phyloP scores from a whole-genome alignment of 169 alveolate genomes.

The Miamiensis avidus region DNA sequence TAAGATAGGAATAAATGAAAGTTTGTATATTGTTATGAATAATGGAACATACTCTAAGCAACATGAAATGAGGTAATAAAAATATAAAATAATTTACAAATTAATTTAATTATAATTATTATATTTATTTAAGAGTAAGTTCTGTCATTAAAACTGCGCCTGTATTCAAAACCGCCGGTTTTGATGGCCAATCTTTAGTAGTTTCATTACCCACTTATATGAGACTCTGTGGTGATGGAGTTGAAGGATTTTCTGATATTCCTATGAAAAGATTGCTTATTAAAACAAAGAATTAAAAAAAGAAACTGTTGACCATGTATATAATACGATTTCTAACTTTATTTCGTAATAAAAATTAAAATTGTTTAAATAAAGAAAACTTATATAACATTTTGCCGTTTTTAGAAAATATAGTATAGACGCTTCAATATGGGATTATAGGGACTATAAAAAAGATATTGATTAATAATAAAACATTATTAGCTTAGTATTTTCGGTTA shows the following conservation, averaged over 20 bases:
- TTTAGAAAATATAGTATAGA: not conserved
- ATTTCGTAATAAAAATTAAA: not conserved
- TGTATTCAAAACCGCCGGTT: constrained; percentile 49
- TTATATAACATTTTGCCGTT: not conserved
- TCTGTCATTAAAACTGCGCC: constrained; percentile 41
- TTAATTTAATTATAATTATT: too few species aligned
- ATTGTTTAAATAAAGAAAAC: not conserved
- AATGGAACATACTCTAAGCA: constrained; percentile 24
- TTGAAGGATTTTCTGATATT: constrained; percentile 2
- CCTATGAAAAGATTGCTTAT: constrained; percentile 44
- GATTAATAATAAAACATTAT: constrained; percentile 51
- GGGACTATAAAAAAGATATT: constrained; percentile 47
- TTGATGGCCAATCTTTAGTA: constrained; percentile 25
- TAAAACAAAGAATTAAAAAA: not conserved
- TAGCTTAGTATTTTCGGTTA: constrained; percentile 64
- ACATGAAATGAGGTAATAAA: constrained; percentile 35
- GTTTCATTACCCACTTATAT: constrained; percentile 38
- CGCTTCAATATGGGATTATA: constrained; percentile 47
- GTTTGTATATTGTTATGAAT: constrained; percentile 37
- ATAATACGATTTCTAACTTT: not conserved
- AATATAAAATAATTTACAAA: too few species aligned
- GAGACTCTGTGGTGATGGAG: constrained; percentile 19
- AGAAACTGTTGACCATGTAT: not conserved
- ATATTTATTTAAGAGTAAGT: constrained; percentile 7
- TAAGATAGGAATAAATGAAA: not conserved